Conservation (phyloP, 2,329 filamentous ascomycete species). For the Pseudomassariella vexata region DNA sequence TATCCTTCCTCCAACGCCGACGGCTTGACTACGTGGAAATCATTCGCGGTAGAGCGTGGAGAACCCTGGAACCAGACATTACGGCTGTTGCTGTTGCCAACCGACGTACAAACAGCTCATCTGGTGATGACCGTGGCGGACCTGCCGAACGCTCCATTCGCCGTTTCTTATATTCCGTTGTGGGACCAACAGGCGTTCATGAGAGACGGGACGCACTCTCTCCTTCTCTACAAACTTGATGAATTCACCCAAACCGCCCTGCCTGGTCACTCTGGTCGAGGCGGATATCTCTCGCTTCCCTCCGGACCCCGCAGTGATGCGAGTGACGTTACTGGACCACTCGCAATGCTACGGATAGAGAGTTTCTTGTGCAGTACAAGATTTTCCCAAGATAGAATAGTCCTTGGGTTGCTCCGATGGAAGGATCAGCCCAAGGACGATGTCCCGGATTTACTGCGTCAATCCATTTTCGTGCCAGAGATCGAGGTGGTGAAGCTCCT, state of each 20-base stretch:
- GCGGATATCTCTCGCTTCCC: conserved; percentile 79
- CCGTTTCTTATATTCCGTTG: conserved; percentile 84
- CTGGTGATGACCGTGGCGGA: conserved; percentile 87
- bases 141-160: conserved; percentile 81
- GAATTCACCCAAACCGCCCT: conserved; percentile 72
- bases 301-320: conserved; percentile 68
- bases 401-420: conserved; percentile 83
- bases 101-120: conserved; percentile 78
- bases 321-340: conserved; percentile 71
- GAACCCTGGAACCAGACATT: conserved; percentile 86
- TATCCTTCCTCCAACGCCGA: conserved; percentile 77
- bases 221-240: conserved; percentile 86
- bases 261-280: conserved; percentile 61
- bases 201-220: conserved; percentile 72
- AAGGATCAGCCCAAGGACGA: conserved; percentile 67
- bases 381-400: conserved; percentile 85
- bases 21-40: conserved; percentile 80
- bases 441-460: conserved; percentile 67
- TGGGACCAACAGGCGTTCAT: conserved; percentile 92
- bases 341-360: conserved; percentile 72
- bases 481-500: conserved; percentile 96
- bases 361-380: conserved; percentile 92
- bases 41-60: conserved; percentile 71
- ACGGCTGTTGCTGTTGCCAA: conserved; percentile 69
- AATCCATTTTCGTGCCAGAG: conserved; percentile 89